phyloP scores from a whole-genome alignment of 2,329 filamentous ascomycete species.

The Pseudogymnoascus sp. region DNA sequence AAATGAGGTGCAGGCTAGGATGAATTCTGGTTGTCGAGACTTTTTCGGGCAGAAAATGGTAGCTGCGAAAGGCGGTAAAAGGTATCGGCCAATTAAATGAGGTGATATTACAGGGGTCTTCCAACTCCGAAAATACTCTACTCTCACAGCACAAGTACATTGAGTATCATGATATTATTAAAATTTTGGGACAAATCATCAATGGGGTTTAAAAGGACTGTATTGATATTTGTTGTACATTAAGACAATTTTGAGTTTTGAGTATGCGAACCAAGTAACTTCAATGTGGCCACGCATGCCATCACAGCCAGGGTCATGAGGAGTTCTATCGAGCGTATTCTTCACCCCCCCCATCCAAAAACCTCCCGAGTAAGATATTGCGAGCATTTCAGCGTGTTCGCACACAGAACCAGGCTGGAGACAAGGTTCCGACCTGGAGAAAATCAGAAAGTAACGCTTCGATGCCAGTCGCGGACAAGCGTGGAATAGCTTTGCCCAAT shows the following conservation, averaged over 20 bases:
- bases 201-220: not conserved
- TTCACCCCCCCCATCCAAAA: not conserved
- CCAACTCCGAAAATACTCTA: not conserved
- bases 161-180: not conserved
- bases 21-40: slow-evolving; percentile 9
- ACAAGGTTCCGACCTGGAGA: not conserved
- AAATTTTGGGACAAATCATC: not conserved
- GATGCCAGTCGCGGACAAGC: not conserved
- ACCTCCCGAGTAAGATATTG: not conserved
- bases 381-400: not conserved
- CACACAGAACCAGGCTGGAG: not conserved
- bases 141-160: not conserved
- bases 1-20: slow-evolving; percentile 3
- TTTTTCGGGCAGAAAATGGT: slow-evolving; percentile 10
- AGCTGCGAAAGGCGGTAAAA: slow-evolving; percentile 6
- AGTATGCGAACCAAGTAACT: not conserved
- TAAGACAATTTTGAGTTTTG: not conserved
- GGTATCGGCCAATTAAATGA: slow-evolving; percentile 11
- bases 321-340: not conserved
- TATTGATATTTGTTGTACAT: not conserved
- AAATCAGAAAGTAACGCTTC: not conserved
- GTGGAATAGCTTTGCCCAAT: not conserved
- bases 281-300: not conserved
- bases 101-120: not conserved
- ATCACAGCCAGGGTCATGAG: not conserved